phyloP scores from a whole-genome alignment of 1,284 basidiomycete species.

The Melampsora abietis-canadensis region DNA sequence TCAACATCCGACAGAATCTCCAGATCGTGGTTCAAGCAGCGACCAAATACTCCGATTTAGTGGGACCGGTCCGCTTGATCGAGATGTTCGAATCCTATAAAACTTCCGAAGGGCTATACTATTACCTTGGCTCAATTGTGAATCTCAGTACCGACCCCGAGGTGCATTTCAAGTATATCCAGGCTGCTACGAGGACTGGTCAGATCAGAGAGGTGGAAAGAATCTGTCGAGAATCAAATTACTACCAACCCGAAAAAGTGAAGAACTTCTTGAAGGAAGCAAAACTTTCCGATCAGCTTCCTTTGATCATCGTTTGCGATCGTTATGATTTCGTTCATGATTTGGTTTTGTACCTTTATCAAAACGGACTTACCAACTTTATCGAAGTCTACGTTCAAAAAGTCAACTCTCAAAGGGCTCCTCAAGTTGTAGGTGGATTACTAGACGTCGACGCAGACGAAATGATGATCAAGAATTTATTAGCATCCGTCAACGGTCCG shows the following conservation, averaged over 20 bases:
- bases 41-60: conserved; percentile 97
- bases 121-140: conserved; percentile 94
- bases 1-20: conserved; percentile 96
- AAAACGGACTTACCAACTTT: conserved; percentile 93
- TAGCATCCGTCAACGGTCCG: conserved; percentile 90
- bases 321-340: conserved; percentile 99
- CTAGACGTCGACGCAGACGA: conserved; percentile 99
- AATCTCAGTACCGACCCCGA: conserved; percentile 94
- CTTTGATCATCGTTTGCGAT: conserved; percentile 99
- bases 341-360: conserved; percentile 96
- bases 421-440: conserved; percentile 95
- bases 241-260: conserved; percentile 99
- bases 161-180: conserved; percentile 99
- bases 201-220: conserved; percentile 99
- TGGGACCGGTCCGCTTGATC: conserved; percentile 93
- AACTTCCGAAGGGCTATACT: conserved; percentile 96
- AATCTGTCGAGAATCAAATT: conserved; percentile 94
- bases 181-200: conserved; percentile 95
- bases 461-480: conserved; percentile 85
- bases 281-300: conserved; percentile 91
- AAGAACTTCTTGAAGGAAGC: conserved; percentile 94
- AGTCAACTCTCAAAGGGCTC: conserved; percentile 94
- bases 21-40: conserved; percentile 97
- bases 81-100: conserved; percentile 99
- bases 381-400: conserved; percentile 99